Conservation (phyloP, 495 filamentous ascomycete species). For the Chaetomium cochliodes region DNA sequence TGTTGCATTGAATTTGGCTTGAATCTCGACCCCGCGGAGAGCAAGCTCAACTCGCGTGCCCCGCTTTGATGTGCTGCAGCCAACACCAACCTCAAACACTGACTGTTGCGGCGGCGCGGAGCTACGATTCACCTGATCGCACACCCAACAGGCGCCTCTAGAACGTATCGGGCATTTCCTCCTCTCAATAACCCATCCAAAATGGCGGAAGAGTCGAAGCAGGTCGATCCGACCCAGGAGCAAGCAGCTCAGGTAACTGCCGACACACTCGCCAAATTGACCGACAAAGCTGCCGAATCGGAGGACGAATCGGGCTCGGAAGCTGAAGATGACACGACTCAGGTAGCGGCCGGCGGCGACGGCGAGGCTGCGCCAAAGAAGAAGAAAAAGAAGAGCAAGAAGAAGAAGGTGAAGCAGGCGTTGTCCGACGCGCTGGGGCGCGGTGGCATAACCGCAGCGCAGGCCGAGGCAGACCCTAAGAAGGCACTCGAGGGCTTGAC, state of each 20-base stretch:
- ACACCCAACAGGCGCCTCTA: not conserved
- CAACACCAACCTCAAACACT: not conserved
- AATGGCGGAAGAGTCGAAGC: conserved; percentile 55
- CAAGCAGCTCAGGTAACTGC: conserved; percentile 29
- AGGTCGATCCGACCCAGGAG: conserved; percentile 39
- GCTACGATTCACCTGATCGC: not conserved
- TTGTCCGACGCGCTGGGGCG: conserved; percentile 19
- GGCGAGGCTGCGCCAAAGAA: conserved; percentile 33
- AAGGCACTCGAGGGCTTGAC: conserved; percentile 49
- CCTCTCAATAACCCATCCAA: not conserved
- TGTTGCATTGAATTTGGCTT: not conserved
- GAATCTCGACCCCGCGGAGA: not conserved
- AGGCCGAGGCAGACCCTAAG: conserved; percentile 32
- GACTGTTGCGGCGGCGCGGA: not conserved
- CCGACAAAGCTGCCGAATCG: conserved; percentile 36
- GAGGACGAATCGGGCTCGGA: conserved; percentile 44
- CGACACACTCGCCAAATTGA: conserved; percentile 20
- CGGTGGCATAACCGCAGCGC: conserved; percentile 18
- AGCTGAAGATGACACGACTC: conserved; percentile 29
- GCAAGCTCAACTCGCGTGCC: not conserved
- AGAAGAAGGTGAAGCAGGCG: conserved; percentile 52
- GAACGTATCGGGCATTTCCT: not conserved
- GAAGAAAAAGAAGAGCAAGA: conserved; percentile 55
- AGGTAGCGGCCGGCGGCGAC: conserved; percentile 21
- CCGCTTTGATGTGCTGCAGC: not conserved